Percentiles rank a stretch among this genome's conserved stretches.
Evolutionary conservation across 305 asterid genomes (phyloP).

Genomic region (Ilex paraguariensis): DNA sequence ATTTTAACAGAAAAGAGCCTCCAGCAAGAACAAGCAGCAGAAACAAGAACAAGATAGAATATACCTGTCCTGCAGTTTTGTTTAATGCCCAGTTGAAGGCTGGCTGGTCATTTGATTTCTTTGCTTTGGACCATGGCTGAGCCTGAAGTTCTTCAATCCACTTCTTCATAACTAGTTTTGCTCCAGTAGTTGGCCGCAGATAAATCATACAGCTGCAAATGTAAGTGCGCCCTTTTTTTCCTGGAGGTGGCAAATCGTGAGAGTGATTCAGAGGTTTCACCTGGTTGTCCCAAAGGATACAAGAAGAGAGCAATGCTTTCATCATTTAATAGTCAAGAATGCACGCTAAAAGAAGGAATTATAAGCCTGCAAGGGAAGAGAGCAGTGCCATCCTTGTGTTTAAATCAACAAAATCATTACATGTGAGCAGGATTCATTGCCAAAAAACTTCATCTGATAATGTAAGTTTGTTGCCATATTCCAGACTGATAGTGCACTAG

Average conservation of each 20-base stretch:
- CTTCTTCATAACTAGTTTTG: slow-evolving; percentile 78
- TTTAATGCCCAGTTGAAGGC: slow-evolving; percentile 92
- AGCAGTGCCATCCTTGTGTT: too few relatives aligned
- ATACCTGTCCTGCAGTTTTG: slow-evolving; percentile 80
- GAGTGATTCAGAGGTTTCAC: slow-evolving; percentile 96
- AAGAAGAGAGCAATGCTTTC: slow-evolving; percentile 14
- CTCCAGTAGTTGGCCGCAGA: slow-evolving; percentile 79
- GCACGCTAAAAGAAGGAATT: slow-evolving; percentile 5
- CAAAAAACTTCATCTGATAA: too few relatives aligned
- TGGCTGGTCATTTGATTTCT: slow-evolving; percentile 95
- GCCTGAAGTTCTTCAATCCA: slow-evolving; percentile 92
- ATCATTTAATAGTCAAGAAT: slow-evolving; percentile 16
- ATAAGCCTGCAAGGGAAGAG: too few relatives aligned
- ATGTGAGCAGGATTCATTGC: too few relatives aligned
- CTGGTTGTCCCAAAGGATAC: slow-evolving; percentile 48
- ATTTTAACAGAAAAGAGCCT: too few relatives aligned
- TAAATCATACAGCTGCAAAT: slow-evolving; percentile 94
- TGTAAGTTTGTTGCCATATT: too few relatives aligned
- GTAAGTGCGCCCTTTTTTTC: slow-evolving; percentile 92
- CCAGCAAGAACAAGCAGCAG: too few relatives aligned
- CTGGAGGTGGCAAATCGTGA: slow-evolving; percentile 95
- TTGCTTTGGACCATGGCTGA: slow-evolving; percentile 88
- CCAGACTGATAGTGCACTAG: too few relatives aligned
- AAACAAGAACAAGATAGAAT: background rate
- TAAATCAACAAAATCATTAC: too few relatives aligned